These are phyloP conservation scores for Erigeron philadelphicus DNA, from an alignment of 140 eudicot species.

Conservation along the genomic window DNA sequence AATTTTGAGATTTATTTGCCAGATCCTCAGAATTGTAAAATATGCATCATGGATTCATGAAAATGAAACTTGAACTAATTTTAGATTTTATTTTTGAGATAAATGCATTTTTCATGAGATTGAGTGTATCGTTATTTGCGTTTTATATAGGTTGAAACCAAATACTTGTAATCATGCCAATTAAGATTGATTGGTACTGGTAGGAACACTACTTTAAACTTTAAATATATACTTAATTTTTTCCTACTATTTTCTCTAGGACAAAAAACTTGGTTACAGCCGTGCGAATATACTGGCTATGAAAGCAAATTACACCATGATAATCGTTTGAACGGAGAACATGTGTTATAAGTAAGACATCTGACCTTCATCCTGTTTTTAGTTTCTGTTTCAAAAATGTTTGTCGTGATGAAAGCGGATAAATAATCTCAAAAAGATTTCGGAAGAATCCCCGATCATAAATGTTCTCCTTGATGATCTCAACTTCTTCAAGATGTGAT, in stretches of 20 bases:
- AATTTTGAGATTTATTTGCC: too few relatives aligned
- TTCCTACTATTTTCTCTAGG: neutral
- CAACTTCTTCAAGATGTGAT: constrained; percentile 55
- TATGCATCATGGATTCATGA: too few relatives aligned
- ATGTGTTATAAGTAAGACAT: neutral
- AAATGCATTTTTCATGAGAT: too few relatives aligned
- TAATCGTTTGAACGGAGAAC: neutral
- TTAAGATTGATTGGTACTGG: neutral
- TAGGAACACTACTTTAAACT: neutral
- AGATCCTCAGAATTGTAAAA: too few relatives aligned
- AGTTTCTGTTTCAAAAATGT: constrained; percentile 43
- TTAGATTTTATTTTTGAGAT: too few relatives aligned
- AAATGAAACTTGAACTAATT: too few relatives aligned
- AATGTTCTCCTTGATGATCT: constrained; percentile 53
- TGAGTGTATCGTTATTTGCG: too few relatives aligned
- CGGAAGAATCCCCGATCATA: constrained; percentile 65
- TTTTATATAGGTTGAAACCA: too few relatives aligned
- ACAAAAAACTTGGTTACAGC: constrained; percentile 2
- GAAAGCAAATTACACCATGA: neutral
- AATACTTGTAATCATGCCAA: neutral
- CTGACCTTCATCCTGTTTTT: constrained; percentile 37
- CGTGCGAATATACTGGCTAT: constrained; percentile 11
- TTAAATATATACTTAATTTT: neutral
- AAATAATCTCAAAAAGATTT: constrained; percentile 55
- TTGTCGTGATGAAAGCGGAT: constrained; percentile 69